Conservation (phyloP, 768 basidiomycete genomes). For the Pleurotus djamor region DNA sequence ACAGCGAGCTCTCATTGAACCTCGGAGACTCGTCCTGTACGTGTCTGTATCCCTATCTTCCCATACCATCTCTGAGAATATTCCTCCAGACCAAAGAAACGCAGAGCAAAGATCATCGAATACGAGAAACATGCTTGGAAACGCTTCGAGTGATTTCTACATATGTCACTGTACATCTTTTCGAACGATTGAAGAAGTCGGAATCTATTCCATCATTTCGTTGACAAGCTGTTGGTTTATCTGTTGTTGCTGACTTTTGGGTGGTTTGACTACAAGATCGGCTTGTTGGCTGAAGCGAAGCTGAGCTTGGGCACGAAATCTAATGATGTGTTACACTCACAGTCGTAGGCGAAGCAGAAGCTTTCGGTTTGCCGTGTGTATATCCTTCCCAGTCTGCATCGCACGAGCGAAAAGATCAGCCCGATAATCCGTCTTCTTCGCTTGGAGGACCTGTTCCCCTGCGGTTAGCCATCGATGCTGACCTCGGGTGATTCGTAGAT, state of each 20-base stretch:
- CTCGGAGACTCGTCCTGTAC: conserved; percentile 76
- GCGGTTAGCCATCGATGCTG: too few relatives aligned
- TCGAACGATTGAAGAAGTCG: too few relatives aligned
- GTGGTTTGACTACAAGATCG: conserved; percentile 69
- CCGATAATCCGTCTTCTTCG: conserved; percentile 78
- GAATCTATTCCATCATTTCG: background rate
- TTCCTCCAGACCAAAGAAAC: conserved; percentile 45
- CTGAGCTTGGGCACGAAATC: background rate
- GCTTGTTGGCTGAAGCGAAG: conserved; percentile 66
- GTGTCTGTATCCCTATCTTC: conserved; percentile 19
- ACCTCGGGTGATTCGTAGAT: too few relatives aligned
- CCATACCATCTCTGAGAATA: background rate
- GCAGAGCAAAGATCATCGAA: conserved; percentile 51
- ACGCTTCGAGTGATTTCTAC: conserved; percentile 45
- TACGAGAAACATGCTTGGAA: conserved; percentile 85
- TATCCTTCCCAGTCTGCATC: conserved; percentile 68
- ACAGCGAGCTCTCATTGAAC: conserved; percentile 84
- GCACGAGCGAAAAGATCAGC: conserved; percentile 75
- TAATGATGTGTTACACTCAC: conserved; percentile 41
- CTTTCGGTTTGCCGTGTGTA: conserved; percentile 73
- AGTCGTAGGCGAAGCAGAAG: conserved; percentile 80
- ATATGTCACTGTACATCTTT: background rate
- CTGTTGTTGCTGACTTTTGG: conserved; percentile 65
- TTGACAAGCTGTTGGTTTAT: background rate
- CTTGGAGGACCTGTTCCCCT: conserved; percentile 63